Base-by-base conservation (phyloP, 306 rosid species). In the Prunus mongolica region DNA sequence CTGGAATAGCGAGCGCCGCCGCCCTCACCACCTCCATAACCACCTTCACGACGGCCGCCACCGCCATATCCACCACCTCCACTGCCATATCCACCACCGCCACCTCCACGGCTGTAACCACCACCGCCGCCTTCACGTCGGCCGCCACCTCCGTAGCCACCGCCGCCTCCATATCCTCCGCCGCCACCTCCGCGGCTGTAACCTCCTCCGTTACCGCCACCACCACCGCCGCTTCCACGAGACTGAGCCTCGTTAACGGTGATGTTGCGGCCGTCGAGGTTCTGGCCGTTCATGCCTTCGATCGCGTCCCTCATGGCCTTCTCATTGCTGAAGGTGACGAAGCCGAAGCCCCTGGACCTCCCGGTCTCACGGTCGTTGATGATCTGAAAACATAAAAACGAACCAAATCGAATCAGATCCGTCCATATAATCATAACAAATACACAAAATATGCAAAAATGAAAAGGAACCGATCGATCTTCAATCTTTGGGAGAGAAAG, bases 341-440 rank as follows among this genome's bases (percentile, higher is more conserved):
- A 95, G 76, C 97, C 97, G 16, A 95, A 95, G 0, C 99, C 97
- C 55, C 99, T 90, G 0, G 99, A 92, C 47, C 99, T 86, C 2
- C 99, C 97, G 12, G 99, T 95, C 71, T 95, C 99, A 11, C 97
- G 97, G 70, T 95, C 97, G 51, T 85, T 92, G 44, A 95, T 93
- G 15, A 95, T 89, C 97, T 95, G 76, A n/a, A 65, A 0, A 6
- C 32, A 73, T 19, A 34, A 13, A 1, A 3, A 12, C 0, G 6
- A 28, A 2, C 0, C 27, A n/a, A 2, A n/a, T 27, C 69, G 11
- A 22, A 20, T 74, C 57, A 81, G 92, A 82, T 81, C 74, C 16
- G 22, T 30, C 51, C 67, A 4, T 10, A 25, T 64, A 14, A 7
- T 3, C 30, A 9, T 1, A 8, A 8, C 0, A 2, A 12, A 6